Evolutionary conservation across 305 asterid species (phyloP), one percentile per base, ranked within the genome.

Genomic region (Solanum hybrid): DNA sequence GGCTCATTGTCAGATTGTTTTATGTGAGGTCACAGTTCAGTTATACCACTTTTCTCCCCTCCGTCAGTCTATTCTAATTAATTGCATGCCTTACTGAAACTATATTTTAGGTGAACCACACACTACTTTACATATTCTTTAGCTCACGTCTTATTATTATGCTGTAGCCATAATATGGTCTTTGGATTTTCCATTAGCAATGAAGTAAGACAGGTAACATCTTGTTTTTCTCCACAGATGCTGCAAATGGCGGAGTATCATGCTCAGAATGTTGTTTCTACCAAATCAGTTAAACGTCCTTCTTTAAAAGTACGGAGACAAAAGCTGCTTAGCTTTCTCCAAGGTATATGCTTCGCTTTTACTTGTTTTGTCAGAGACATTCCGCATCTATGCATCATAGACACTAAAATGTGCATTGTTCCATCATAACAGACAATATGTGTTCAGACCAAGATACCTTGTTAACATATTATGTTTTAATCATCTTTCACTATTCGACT

Each of bases 301-400:
- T 92, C 99, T 79, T 90, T 97, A 91, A 98, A 96, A 95, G 98
- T 94, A 36, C 96, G 98, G 93, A 95, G 94, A 94, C 97, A 98
- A 94, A 98, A 97, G 93, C 92, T 98, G 95, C 97, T 95, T 89
- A 92, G 91, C 87, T 97, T 98, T 91, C 95, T 98, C 76, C 96
- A 95, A 97, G 99, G 99, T 98, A 90, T 28, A 29, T 89, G 87
- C 89, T 92, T 84, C 35, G 22, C 74, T 84, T 84, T 83, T 83
- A 83, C 87, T 46, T 83, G 73, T 28, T 83, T 28, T 83, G 87
- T 12, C 11, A 83, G 40, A 46, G 75, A 51, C 42, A 84, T 29
- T 40, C 73, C 29, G 26, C 87, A 40, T 82, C 26, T 82, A 82
- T 3, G 86, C 71, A 40, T 40, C 73, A 46, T 83, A 51, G 71